Conservation (phyloP, 2,329 filamentous ascomycete species). For the Alternaria angustiovoidea region DNA sequence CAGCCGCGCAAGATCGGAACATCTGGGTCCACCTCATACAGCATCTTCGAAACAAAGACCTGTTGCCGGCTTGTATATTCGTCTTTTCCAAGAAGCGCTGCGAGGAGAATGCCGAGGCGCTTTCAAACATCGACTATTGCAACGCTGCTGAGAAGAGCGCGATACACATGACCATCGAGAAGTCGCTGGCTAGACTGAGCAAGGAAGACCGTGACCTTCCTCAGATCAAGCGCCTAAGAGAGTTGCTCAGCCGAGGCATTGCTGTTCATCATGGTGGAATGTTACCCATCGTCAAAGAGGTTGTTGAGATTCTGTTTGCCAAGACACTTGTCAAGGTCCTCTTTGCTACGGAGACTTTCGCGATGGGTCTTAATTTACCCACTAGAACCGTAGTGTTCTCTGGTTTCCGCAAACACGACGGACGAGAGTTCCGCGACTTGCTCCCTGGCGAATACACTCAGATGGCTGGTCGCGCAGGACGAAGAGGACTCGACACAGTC, state of each 20-base stretch:
- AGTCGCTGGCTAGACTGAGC: constrained; percentile 88
- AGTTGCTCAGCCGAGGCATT: constrained; percentile 85
- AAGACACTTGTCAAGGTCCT: constrained; percentile 95
- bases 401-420: constrained; percentile 95
- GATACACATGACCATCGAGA: constrained; percentile 97
- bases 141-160: constrained; percentile 93
- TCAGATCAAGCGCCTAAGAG: constrained; percentile 86
- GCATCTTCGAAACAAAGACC: constrained; percentile 82
- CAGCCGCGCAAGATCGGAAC: constrained; percentile 92
- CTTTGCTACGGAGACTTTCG: constrained; percentile 97
- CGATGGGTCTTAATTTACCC: constrained; percentile 95
- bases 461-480: constrained; percentile 94
- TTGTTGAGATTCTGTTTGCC: constrained; percentile 96
- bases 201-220: constrained; percentile 89
- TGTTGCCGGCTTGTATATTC: constrained; percentile 94
- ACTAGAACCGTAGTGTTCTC: constrained; percentile 98
- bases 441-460: constrained; percentile 97
- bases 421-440: constrained; percentile 87
- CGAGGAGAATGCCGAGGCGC: constrained; percentile 94
- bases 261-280: constrained; percentile 96
- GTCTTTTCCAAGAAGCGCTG: constrained; percentile 98
- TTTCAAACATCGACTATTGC: constrained; percentile 95
- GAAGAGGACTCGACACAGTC: constrained; percentile 89
- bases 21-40: constrained; percentile 97
- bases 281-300: constrained; percentile 94